Evolutionary conservation across 2,329 filamentous ascomycete genomes (phyloP).

Genomic region (Talaromyces piceae): DNA sequence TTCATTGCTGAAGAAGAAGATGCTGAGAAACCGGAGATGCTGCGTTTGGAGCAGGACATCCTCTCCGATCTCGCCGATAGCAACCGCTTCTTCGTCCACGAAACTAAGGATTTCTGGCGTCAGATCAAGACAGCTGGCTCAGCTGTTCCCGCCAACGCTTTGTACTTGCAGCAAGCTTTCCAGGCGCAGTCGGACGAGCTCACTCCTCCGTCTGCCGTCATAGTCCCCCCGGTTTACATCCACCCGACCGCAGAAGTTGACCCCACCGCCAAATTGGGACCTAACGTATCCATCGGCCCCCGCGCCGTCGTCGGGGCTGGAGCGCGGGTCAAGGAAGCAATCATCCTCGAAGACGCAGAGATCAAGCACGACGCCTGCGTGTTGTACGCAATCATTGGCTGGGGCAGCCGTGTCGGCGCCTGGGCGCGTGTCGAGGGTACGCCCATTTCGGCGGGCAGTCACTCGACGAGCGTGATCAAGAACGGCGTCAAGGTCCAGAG

Average conservation of each 20-base stretch:
- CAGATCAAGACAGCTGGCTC: slow-evolving; percentile 99
- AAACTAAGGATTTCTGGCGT: slow-evolving; percentile 99
- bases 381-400: slow-evolving; percentile 92
- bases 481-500: slow-evolving; percentile 98
- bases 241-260: slow-evolving; percentile 86
- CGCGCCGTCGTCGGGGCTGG: slow-evolving; percentile 77
- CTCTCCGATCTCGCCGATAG: slow-evolving; percentile 90
- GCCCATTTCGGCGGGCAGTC: slow-evolving; percentile 76
- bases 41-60: slow-evolving; percentile 95
- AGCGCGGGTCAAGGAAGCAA: slow-evolving; percentile 87
- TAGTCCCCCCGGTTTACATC: slow-evolving; percentile 89
- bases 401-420: slow-evolving; percentile 92
- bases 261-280: slow-evolving; percentile 90
- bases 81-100: slow-evolving; percentile 96
- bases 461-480: slow-evolving; percentile 92
- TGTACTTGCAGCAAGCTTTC: slow-evolving; percentile 91
- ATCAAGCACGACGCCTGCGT: slow-evolving; percentile 96
- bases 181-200: slow-evolving; percentile 77
- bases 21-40: slow-evolving; percentile 70
- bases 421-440: slow-evolving; percentile 98
- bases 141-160: slow-evolving; percentile 89
- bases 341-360: slow-evolving; percentile 89
- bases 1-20: slow-evolving; percentile 63
- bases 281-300: slow-evolving; percentile 94
- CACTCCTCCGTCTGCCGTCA: slow-evolving; percentile 72